Conservation (phyloP, 441 rosid genomes). For the Bruguiera hainesii region DNA sequence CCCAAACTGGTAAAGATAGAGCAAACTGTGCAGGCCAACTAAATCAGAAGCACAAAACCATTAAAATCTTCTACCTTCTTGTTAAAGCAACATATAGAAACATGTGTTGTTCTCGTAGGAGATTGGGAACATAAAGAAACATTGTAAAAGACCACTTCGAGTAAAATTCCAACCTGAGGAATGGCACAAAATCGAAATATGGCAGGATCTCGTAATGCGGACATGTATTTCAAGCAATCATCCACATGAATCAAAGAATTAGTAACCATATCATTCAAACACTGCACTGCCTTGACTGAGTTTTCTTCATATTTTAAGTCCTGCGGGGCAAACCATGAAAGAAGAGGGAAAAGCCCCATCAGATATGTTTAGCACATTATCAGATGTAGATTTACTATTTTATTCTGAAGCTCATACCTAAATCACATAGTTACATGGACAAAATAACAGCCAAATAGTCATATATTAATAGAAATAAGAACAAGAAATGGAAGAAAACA, state of each 20-base stretch:
- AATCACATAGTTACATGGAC: neutral
- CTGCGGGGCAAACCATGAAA: conserved; percentile 31
- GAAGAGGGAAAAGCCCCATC: conserved; percentile 9
- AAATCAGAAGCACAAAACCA: neutral
- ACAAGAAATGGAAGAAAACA: conserved; percentile 19
- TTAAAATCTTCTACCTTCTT: no score
- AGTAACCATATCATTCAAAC: conserved; percentile 92
- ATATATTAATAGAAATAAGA: conserved; percentile 1
- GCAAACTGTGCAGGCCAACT: neutral
- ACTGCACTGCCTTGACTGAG: conserved; percentile 71
- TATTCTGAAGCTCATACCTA: no score
- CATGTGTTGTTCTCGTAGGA: no score
- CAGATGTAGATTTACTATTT: conserved; percentile 1
- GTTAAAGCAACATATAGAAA: no score
- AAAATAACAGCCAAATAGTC: conserved; percentile 13
- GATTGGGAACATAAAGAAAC: neutral
- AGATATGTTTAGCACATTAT: conserved; percentile 14
- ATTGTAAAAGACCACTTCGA: neutral
- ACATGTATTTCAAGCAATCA: conserved; percentile 77
- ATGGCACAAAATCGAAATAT: conserved; percentile 85
- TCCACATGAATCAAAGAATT: conserved; percentile 69
- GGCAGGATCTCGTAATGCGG: conserved; percentile 54
- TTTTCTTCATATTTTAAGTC: conserved; percentile 83
- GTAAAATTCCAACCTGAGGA: conserved; percentile 59
- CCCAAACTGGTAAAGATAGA: neutral